A percentile compares a stretch with the other conserved stretches of the same genome.
phyloP scores from a whole-genome alignment of 179 eudicot species.

The Silene noctiflora region DNA sequence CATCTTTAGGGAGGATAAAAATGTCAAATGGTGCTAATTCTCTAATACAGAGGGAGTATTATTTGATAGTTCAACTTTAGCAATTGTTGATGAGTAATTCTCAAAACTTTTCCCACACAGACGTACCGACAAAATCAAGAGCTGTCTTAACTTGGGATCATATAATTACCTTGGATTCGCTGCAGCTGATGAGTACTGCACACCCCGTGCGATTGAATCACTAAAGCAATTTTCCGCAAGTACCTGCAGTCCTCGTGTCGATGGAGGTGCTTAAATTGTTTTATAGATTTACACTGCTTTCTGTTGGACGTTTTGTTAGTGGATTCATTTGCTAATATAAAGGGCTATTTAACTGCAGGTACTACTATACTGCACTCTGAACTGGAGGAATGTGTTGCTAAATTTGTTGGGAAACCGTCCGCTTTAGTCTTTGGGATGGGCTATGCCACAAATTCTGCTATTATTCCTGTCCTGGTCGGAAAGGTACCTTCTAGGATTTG shows the following conservation, averaged over 20 bases:
- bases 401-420: constrained; percentile 88
- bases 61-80: neutral
- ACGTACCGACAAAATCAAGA: constrained; percentile 62
- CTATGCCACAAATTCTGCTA: constrained; percentile 90
- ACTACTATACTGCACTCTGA: constrained; percentile 71
- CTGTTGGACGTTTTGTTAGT: neutral
- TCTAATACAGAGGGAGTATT: too few relatives aligned
- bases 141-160: constrained; percentile 92
- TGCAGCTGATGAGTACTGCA: constrained; percentile 96
- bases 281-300: neutral
- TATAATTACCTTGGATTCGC: constrained; percentile 99
- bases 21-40: too few relatives aligned
- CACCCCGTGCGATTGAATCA: constrained; percentile 79
- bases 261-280: constrained; percentile 62
- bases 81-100: neutral
- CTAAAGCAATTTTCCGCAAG: constrained; percentile 72
- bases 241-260: constrained; percentile 88
- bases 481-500: neutral
- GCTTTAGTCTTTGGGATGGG: constrained; percentile 95
- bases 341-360: constrained; percentile 44
- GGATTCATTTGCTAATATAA: neutral
- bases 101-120: constrained; percentile 36
- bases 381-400: constrained; percentile 80
- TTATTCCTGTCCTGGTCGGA: constrained; percentile 64
- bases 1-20: too few relatives aligned